Evolutionary conservation across 129 eudicot species (phyloP), one percentile per base, ranked within the genome.

Genomic region (Flaveria robusta): DNA sequence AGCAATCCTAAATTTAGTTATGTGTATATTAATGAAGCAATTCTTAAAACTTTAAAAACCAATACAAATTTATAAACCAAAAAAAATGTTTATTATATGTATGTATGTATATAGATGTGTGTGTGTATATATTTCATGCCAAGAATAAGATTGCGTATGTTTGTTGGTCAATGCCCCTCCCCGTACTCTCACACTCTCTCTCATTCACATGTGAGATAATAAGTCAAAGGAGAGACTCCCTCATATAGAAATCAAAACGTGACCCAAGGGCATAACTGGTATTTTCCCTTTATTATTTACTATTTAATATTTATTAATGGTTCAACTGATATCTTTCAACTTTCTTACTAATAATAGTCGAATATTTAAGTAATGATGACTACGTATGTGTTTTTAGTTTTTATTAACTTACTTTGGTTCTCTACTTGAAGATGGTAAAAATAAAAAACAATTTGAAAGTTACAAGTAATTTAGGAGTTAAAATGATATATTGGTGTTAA

Each of bases 141-240:
- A n/a, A n/a, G n/a, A n/a, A n/a, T 62, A 80, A 79, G 84, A 75
- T 85, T 82, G 89, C 86, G 74, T 79, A 76, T 66, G 23, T 51
- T 52, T 68, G 81, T 68, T 31, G 70, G 71, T 55, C 64, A 52
- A 81, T 76, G 69, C 71, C 67, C 69, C 75, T 47, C 45, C 5
- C 11, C 58, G 27, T 15, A 46, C 63, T 68, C 72, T 46, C 34
- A 29, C 77, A 60, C 27, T 31, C 42, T 27, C 60, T 8, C 74
- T 23, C 65, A 13, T 71, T 79, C 77, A 79, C 83, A 79, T 71
- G 83, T 64, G 77, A 42, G 65, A 29, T n/a, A 12, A 22, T 0
- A 63, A 71, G 83, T 79, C 72, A 71, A 79, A 71, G 13, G 66
- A 51, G 56, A 39, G 42, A 51, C 45, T 59, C 76, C 66, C 71